Conservation (phyloP, 176 grass and related monocot species). For the Dactylis glomerata region DNA sequence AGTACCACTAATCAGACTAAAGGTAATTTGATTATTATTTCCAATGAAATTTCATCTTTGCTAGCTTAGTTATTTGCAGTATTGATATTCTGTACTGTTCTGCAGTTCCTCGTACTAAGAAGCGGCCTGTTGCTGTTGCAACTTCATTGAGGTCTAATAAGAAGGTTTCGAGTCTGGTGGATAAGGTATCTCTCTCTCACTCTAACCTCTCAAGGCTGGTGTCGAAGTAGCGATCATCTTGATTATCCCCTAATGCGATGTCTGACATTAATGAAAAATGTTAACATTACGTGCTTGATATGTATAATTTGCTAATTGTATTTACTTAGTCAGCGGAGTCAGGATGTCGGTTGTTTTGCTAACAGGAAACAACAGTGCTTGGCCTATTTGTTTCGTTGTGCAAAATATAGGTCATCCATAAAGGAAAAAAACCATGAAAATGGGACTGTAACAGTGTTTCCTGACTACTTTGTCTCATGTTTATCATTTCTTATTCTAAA, state of each 20-base stretch:
- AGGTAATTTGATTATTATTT: constrained; percentile 45
- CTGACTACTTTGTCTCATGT: constrained; percentile 13
- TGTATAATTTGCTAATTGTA: not conserved
- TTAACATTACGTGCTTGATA: not conserved
- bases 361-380: not conserved
- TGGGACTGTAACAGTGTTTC: constrained; percentile 6
- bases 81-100: constrained; percentile 19
- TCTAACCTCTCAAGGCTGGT: not conserved
- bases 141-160: constrained; percentile 86
- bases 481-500: constrained; percentile 7
- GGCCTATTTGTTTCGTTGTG: not conserved
- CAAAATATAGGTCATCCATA: not conserved
- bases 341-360: not conserved
- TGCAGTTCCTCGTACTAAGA: constrained; percentile 70
- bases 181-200: constrained; percentile 63
- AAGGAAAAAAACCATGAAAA: not conserved
- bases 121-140: constrained; percentile 55
- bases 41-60: not conserved
- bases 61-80: not conserved
- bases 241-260: not conserved
- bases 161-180: constrained; percentile 91
- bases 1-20: constrained; percentile 52
- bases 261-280: not conserved
- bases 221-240: not conserved
- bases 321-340: not conserved